These are phyloP conservation scores for Ogataea chonburiensis DNA, from an alignment of 805 yeast species.

Conservation along the genomic window DNA sequence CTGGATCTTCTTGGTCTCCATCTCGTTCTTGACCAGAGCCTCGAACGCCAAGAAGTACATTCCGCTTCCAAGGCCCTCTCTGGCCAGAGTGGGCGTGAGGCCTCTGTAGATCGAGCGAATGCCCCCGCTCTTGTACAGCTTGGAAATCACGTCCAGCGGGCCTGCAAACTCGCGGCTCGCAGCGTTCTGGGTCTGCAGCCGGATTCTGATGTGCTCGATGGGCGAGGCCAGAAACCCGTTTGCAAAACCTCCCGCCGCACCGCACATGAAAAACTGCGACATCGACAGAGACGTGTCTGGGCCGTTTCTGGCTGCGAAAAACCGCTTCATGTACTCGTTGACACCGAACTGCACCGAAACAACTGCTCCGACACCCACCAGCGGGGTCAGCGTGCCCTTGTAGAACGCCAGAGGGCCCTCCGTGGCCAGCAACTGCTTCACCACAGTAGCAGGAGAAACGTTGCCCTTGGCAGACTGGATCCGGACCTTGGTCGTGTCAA, in stretches of 20 bases:
- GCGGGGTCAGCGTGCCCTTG: constrained; percentile 91
- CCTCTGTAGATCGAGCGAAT: constrained; percentile 65
- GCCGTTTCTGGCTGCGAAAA: constrained; percentile 47
- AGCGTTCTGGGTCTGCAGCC: constrained; percentile 83
- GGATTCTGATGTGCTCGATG: constrained; percentile 90
- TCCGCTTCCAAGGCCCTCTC: constrained; percentile 90
- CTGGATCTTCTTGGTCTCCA: constrained; percentile 41
- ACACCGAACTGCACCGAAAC: constrained; percentile 95
- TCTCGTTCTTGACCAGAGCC: constrained; percentile 71
- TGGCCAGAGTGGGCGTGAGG: constrained; percentile 70
- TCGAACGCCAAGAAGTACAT: constrained; percentile 88
- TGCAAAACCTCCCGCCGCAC: constrained; percentile 89
- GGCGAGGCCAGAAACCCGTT: constrained; percentile 90
- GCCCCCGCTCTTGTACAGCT: constrained; percentile 56
- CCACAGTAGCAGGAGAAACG: constrained; percentile 71
- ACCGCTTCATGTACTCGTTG: constrained; percentile 89
- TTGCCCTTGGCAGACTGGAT: constrained; percentile 84
- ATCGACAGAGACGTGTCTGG: constrained; percentile 48
- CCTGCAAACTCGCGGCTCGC: constrained; percentile 56
- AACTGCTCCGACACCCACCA: constrained; percentile 96
- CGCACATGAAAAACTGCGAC: constrained; percentile 74
- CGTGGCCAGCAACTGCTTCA: constrained; percentile 62
- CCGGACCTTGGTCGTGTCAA: constrained; percentile 92
- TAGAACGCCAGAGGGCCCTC: constrained; percentile 90
- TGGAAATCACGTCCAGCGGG: constrained; percentile 67